Base-by-base conservation (phyloP, 352 stramenopile genomes). In the Pythium insidiosum region DNA sequence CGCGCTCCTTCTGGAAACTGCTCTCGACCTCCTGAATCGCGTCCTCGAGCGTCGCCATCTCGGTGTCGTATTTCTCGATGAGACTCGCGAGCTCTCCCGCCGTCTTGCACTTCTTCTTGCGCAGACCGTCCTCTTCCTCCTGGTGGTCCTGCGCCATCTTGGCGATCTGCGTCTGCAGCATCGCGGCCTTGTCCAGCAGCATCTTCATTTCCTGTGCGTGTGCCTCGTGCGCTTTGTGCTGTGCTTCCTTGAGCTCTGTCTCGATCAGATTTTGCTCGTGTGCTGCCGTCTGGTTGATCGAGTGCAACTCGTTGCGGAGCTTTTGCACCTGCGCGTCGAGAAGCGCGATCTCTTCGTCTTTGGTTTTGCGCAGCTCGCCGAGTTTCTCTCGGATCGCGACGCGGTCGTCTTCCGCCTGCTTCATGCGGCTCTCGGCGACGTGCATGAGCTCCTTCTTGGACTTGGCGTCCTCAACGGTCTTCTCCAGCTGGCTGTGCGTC, bases 111-210 rank as follows among this genome's bases (percentile, higher is more conserved):
- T 93, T 92, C 52, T 73, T 77, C 48, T 94, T 94, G 28, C 75
- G 75, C 23, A 94, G 60, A 16, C 50, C 29, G 18, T 88, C 80
- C 35, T 95, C 84, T 43, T 79, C 67, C 50, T 95, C 75, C 40
- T 85, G 79, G 51, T 94, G 80, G 34, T 93, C 80, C 43, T 73
- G 64, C n/a, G 66, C 73, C 69, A 88, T 75, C 43, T 87, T 87
- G 30, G 44, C 59, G 16, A 78, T 61, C 38, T 67, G 59, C n/a
- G 68, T 43, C 40, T 87, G 58, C 30, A 91, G 59, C 28, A 62
- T 57, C 11, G 61, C 56, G 7, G 74, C 63, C 51, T 74, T 73
- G 37, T 88, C 72, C 10, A 73, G 29, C 38, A 88, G 50, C 53
- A 64, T 40, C 33, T 82, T 84, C 65, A 91, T 88, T 45, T 95